Base-by-base conservation (phyloP, 805 yeast genomes). In the Metschnikowia arizonensis region DNA sequence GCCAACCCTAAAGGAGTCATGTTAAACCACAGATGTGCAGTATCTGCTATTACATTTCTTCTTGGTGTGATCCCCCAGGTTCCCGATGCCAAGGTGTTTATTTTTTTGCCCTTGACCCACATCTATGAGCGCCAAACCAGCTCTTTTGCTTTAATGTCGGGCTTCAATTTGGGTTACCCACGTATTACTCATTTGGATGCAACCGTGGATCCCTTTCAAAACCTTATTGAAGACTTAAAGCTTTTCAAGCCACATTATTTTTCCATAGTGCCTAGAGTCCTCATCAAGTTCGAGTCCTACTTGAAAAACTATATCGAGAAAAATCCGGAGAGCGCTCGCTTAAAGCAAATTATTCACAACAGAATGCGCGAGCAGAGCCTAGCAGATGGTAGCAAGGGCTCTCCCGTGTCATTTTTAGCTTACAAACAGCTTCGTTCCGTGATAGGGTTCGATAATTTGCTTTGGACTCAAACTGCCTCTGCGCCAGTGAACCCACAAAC, bases 1-100 rank as follows among this genome's bases (percentile, higher is more conserved):
- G 54, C 63, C 42, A 41, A 41, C 15, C 87, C 91, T 49, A 85
- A 85, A 68, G 90, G 91, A 54, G 90, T 82, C 17, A 76, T 79
- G 26, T 65, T 83, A 47, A 33, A 40, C 26, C 50, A 49, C 31
- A 24, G 19, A 14, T 36, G 26, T 14, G 49, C 48, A 8, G 47
- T 43, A 3, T 40, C 49, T 5, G 40, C 49, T 2, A 42, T 43
- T 11, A 37, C 40, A 17, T 42, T 46, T 24, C 41, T 42, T 15
- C 21, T 47, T 15, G 25, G 37, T 2, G 33, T 35, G 31, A 33
- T 37, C n/a, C 37, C 46, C 8, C 42, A 38, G 19, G n/a, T 17
- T n/a, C 30, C 23, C 8, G 17, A 21, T 8, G 35, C 40, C 4
- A 34, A 23, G 5, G 15, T 35, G 6, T 54, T 54, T 45, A 50